These are phyloP conservation scores for Graphilbum ipis-grandicollis DNA, from an alignment of 2,329 filamentous ascomycete species.

Conservation along the genomic window DNA sequence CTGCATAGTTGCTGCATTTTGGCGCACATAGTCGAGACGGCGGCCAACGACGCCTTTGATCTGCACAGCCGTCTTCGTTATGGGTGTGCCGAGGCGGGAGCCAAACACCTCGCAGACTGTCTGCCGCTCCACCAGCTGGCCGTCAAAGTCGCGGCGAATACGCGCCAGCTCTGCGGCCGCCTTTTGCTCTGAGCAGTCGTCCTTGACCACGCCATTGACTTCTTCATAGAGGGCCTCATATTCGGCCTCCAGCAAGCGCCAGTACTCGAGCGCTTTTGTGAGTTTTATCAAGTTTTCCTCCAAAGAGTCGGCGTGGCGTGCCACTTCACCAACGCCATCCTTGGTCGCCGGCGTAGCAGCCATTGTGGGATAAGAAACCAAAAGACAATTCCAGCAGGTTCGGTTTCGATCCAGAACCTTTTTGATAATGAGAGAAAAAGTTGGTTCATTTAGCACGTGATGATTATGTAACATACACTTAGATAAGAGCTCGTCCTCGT, in stretches of 20 bases:
- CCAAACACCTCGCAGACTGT: constrained; percentile 34
- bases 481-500: too few relatives aligned
- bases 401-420: background rate
- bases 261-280: constrained; percentile 61
- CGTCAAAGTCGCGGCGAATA: constrained; percentile 41
- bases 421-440: too few relatives aligned
- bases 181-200: background rate
- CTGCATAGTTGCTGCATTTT: constrained; percentile 59
- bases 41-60: constrained; percentile 52
- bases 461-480: too few relatives aligned
- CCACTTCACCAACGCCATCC: constrained; percentile 48
- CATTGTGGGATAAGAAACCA: background rate
- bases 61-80: constrained; percentile 35
- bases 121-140: constrained; percentile 42
- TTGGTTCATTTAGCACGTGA: too few relatives aligned
- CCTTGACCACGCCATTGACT: constrained; percentile 23
- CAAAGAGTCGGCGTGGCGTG: constrained; percentile 56
- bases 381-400: too few relatives aligned
- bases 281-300: constrained; percentile 62
- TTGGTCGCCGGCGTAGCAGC: constrained; percentile 20
- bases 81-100: constrained; percentile 15
- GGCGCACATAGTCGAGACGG: constrained; percentile 75
- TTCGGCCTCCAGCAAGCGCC: constrained; percentile 81
- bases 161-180: constrained; percentile 26
- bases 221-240: constrained; percentile 83